A percentile compares a stretch with the other conserved stretches of the same genome.
phyloP scores from a whole-genome alignment of 2,329 filamentous ascomycete genomes.

The Diaporthe australafricana region DNA sequence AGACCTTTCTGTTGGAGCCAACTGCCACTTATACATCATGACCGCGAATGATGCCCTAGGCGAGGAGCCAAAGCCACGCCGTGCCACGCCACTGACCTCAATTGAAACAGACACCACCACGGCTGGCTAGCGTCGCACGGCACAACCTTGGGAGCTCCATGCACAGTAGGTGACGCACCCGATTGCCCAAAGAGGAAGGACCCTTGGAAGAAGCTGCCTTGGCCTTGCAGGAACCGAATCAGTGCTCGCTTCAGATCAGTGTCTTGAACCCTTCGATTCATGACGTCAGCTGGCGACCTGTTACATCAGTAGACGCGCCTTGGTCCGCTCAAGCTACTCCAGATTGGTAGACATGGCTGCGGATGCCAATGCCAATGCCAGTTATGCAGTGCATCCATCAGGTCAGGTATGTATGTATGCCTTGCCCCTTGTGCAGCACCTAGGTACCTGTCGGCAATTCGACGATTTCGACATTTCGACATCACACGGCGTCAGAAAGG shows the following conservation, averaged over 20 bases:
- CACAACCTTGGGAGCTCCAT: background rate
- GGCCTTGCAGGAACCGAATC: conserved; percentile 24
- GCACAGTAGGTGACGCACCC: background rate
- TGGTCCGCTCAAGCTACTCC: background rate
- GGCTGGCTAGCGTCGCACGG: conserved; percentile 10
- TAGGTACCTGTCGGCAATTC: background rate
- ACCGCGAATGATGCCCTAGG: too few species aligned
- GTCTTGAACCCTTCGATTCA: conserved; percentile 14
- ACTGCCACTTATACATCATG: too few species aligned
- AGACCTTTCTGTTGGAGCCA: too few species aligned
- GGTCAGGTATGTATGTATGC: background rate
- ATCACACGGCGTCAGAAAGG: background rate
- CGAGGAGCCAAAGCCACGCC: too few species aligned
- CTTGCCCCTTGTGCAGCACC: background rate
- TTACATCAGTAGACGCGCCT: conserved; percentile 4
- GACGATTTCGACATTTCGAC: conserved; percentile 4
- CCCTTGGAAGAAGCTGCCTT: conserved; percentile 16
- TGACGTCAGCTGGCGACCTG: conserved; percentile 12
- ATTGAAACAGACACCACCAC: background rate
- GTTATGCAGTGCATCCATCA: background rate
- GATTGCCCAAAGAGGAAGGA: conserved; percentile 22
- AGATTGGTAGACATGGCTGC: conserved; percentile 15
- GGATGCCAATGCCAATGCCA: background rate
- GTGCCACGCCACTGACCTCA: background rate
- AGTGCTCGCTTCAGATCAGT: conserved; percentile 2